A percentile compares a stretch with the other conserved stretches of the same genome.
These are phyloP conservation scores for Ceratocystis huliohia DNA, from an alignment of 2,329 filamentous ascomycete species.

Conservation along the genomic window DNA sequence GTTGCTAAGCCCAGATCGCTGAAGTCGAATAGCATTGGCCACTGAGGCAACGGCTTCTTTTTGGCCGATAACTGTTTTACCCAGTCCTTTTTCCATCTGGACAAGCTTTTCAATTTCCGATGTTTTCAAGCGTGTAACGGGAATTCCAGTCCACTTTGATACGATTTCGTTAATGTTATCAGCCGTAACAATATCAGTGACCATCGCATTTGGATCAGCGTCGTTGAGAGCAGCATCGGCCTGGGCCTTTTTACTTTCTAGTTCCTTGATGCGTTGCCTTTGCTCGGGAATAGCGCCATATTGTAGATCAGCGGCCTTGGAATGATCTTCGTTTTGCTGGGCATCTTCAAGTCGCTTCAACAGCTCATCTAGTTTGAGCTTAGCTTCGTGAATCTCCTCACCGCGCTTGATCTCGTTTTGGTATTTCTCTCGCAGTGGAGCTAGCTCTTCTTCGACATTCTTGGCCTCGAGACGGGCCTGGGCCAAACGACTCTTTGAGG, in stretches of 20 bases:
- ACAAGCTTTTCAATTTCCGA: slow-evolving; percentile 98
- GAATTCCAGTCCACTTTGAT: slow-evolving; percentile 93
- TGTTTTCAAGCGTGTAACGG: slow-evolving; percentile 83
- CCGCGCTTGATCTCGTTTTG: slow-evolving; percentile 83
- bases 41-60: slow-evolving; percentile 86
- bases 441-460: slow-evolving; percentile 86
- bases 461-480: slow-evolving; percentile 81
- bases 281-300: slow-evolving; percentile 97
- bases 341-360: slow-evolving; percentile 89
- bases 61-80: slow-evolving; percentile 80
- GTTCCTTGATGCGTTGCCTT: slow-evolving; percentile 60
- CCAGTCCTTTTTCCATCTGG: slow-evolving; percentile 81
- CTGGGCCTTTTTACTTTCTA: slow-evolving; percentile 68
- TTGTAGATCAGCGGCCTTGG: slow-evolving; percentile 81
- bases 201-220: slow-evolving; percentile 52
- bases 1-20: slow-evolving; percentile 86
- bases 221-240: slow-evolving; percentile 60
- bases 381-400: slow-evolving; percentile 84
- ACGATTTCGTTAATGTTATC: slow-evolving; percentile 99
- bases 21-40: slow-evolving; percentile 88
- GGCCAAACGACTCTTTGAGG: slow-evolving; percentile 69
- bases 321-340: slow-evolving; percentile 72
- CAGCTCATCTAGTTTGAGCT: slow-evolving; percentile 84
- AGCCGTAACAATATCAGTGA: slow-evolving; percentile 87
- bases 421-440: slow-evolving; percentile 88